phyloP scores from a whole-genome alignment of 2,329 filamentous ascomycete genomes.

The Epichloe glyceriae region DNA sequence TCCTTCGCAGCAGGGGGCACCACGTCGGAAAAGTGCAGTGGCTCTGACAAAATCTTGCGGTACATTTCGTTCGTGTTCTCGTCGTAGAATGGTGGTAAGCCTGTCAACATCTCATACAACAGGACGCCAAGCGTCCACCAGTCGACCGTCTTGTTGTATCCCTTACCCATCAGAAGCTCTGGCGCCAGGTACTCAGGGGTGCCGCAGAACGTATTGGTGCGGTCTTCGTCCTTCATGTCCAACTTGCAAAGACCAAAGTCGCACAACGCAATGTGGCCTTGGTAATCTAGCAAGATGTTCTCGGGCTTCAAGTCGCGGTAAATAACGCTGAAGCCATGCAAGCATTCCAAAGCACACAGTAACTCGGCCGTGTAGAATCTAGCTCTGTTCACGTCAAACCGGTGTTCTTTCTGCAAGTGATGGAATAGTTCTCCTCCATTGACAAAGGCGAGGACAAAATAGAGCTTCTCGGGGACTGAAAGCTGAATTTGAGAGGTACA shows the following conservation, averaged over 20 bases:
- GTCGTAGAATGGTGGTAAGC: constrained; percentile 93
- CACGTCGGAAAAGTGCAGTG: constrained; percentile 88
- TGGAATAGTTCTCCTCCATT: constrained; percentile 98
- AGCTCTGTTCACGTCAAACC: constrained; percentile 93
- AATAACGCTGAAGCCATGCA: constrained; percentile 98
- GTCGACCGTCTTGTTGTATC: constrained; percentile 95
- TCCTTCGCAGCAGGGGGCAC: constrained; percentile 90
- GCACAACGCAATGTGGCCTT: constrained; percentile 92
- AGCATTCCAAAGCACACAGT: constrained; percentile 84
- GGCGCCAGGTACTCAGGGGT: constrained; percentile 96
- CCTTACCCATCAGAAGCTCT: constrained; percentile 81
- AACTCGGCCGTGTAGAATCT: constrained; percentile 96
- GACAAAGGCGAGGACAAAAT: constrained; percentile 92
- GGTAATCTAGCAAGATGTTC: constrained; percentile 95
- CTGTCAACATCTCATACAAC: constrained; percentile 97
- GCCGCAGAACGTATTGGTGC: constrained; percentile 96
- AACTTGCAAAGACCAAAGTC: constrained; percentile 97
- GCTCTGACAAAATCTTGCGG: constrained; percentile 93
- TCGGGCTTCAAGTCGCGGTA: constrained; percentile 68
- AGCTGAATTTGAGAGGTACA: constrained; percentile 95
- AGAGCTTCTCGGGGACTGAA: constrained; percentile 97
- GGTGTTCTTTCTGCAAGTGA: constrained; percentile 89
- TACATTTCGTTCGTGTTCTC: constrained; percentile 99
- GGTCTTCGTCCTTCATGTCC: constrained; percentile 98
- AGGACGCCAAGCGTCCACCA: constrained; percentile 98